A percentile compares a stretch with the other conserved stretches of the same genome.
Conservation (phyloP, 768 basidiomycete genomes). For the Fomitopsis serialis region DNA sequence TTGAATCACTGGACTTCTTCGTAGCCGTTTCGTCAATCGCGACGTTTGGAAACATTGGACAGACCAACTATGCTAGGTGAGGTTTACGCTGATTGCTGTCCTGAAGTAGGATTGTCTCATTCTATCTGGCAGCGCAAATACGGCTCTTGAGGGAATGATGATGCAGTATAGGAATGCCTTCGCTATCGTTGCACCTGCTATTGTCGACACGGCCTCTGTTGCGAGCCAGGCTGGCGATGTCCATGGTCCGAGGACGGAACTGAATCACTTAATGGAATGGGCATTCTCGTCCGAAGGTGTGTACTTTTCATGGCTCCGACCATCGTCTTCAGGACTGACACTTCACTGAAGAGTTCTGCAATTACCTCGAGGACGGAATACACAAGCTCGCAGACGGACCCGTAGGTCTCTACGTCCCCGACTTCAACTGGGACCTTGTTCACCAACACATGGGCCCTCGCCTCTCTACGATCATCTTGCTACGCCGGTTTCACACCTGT, state of each 20-base stretch:
- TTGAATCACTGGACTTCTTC: constrained; percentile 11
- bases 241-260: neutral
- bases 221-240: too few species aligned
- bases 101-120: too few species aligned
- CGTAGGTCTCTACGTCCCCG: constrained; percentile 26
- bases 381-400: constrained; percentile 19
- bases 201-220: neutral
- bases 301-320: neutral
- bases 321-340: neutral
- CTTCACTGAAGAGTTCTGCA: constrained; percentile 18
- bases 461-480: constrained; percentile 20
- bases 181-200: neutral
- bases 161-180: too few species aligned
- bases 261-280: constrained; percentile 2
- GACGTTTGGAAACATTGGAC: constrained; percentile 8
- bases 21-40: constrained; percentile 15
- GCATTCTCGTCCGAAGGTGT: constrained; percentile 5
- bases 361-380: constrained; percentile 29
- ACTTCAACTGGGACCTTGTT: constrained; percentile 26
- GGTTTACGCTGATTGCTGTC: too few species aligned
- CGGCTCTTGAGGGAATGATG: constrained; percentile 2
- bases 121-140: constrained; percentile 13
- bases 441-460: constrained; percentile 19
- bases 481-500: neutral
- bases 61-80: constrained; percentile 12